Conservation (phyloP, 2,329 filamentous ascomycete species). For the Claviceps maximensis region DNA sequence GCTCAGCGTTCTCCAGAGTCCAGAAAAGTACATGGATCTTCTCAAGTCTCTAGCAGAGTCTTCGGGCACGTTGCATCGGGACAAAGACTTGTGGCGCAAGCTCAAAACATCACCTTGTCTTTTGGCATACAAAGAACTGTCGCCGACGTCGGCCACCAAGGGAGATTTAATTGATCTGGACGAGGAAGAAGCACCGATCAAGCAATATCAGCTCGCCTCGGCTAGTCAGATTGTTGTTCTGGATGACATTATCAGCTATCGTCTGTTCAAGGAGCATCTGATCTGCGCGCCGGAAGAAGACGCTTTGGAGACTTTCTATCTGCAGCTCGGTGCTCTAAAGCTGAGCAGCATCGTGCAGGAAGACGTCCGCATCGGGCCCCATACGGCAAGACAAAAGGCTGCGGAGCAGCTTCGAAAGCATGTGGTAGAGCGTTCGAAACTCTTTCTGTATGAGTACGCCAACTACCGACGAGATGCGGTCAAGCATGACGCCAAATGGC, state of each 20-base stretch:
- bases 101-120: conserved; percentile 68
- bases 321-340: conserved; percentile 61
- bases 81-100: conserved; percentile 63
- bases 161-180: conserved; percentile 36
- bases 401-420: conserved; percentile 62
- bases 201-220: conserved; percentile 64
- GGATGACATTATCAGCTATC: conserved; percentile 82
- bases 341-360: conserved; percentile 70
- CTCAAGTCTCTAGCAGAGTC: conserved; percentile 70
- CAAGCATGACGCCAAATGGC: conserved; percentile 77
- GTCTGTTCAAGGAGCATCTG: conserved; percentile 72
- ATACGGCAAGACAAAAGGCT: conserved; percentile 52
- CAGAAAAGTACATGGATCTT: conserved; percentile 77
- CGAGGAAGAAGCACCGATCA: conserved; percentile 52
- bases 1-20: conserved; percentile 62
- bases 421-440: conserved; percentile 73
- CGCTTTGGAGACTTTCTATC: conserved; percentile 69
- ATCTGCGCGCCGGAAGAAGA: conserved; percentile 88
- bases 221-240: conserved; percentile 63
- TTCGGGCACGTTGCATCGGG: conserved; percentile 53
- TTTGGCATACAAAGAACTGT: conserved; percentile 68
- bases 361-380: conserved; percentile 57
- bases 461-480: conserved; percentile 65
- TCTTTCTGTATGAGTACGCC: conserved; percentile 70
- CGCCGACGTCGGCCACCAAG: conserved; percentile 21